phyloP scores from a whole-genome alignment of 495 filamentous ascomycete genomes.

The Rhypophila decipiens region DNA sequence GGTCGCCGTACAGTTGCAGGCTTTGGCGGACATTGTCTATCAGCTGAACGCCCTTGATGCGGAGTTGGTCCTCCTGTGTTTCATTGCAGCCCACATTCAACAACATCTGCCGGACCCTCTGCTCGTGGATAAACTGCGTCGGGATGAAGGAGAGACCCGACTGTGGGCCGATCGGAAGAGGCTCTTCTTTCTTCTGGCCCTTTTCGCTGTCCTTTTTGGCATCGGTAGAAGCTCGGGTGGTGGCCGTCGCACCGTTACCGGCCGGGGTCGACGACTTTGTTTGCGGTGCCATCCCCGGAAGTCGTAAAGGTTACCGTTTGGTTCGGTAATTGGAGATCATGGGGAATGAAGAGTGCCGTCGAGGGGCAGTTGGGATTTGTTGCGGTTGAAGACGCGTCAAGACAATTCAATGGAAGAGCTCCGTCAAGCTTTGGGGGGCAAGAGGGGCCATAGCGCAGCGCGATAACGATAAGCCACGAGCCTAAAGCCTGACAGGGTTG shows the following conservation, averaged over 20 bases:
- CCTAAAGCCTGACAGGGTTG: too few species aligned
- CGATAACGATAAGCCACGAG: too few species aligned
- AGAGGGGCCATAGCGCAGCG: too few species aligned
- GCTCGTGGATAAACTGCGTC: conserved; percentile 35
- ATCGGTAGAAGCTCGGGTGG: conserved; percentile 7
- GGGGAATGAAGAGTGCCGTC: neutral
- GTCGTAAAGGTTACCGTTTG: neutral
- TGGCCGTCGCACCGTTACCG: conserved; percentile 1
- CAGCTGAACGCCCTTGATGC: conserved; percentile 72
- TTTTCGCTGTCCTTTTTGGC: too few species aligned
- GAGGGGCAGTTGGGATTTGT: too few species aligned
- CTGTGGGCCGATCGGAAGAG: conserved; percentile 26
- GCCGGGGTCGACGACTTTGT: conserved; percentile 9
- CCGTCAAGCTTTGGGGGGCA: too few species aligned
- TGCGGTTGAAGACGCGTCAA: too few species aligned
- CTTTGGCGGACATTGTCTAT: conserved; percentile 70
- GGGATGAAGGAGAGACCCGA: conserved; percentile 33
- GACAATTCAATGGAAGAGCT: too few species aligned
- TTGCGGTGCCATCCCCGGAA: conserved; percentile 17
- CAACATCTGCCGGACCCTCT: conserved; percentile 30
- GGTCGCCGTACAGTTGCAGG: conserved; percentile 60
- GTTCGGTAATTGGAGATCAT: neutral
- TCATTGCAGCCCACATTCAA: conserved; percentile 31
- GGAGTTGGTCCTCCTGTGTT: conserved; percentile 56
- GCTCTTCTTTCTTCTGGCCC: too few species aligned